Percentiles rank a stretch among this genome's conserved stretches.
Conservation (phyloP, 192 early-diverging fungal genomes). For the Coemansia sp. region DNA sequence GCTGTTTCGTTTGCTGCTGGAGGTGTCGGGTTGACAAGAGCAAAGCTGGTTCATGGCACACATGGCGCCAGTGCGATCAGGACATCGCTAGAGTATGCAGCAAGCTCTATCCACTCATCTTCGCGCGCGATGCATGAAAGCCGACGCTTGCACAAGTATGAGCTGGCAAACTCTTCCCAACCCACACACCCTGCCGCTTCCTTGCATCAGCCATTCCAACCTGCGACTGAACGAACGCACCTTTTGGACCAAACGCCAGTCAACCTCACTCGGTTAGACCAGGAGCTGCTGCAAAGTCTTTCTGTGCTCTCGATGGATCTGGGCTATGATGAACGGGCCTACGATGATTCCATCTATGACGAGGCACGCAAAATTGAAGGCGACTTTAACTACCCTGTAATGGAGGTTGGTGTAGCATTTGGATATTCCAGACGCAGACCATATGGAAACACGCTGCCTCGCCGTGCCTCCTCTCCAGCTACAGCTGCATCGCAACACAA, state of each 20-base stretch:
- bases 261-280: background rate
- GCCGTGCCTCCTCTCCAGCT: slow-evolving; percentile 7
- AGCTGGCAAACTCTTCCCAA: slow-evolving; percentile 3
- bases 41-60: slow-evolving; percentile 25
- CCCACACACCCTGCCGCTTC: slow-evolving; percentile 4
- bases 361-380: slow-evolving; percentile 50
- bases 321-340: slow-evolving; percentile 11
- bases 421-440: slow-evolving; percentile 49
- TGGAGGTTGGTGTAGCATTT: slow-evolving; percentile 53
- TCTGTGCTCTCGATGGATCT: slow-evolving; percentile 48
- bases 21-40: slow-evolving; percentile 34
- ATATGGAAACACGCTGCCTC: slow-evolving; percentile 35
- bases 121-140: slow-evolving; percentile 40
- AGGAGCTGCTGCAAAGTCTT: slow-evolving; percentile 10
- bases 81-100: slow-evolving; percentile 13
- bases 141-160: slow-evolving; percentile 29
- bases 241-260: slow-evolving; percentile 7
- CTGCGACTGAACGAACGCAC: slow-evolving; percentile 36
- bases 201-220: background rate
- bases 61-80: slow-evolving; percentile 20
- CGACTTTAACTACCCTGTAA: slow-evolving; percentile 56
- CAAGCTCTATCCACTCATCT: slow-evolving; percentile 44
- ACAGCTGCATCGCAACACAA: background rate
- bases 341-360: slow-evolving; percentile 40
- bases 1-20: slow-evolving; percentile 45